Evolutionary conservation across 805 yeast genomes (phyloP), one percentile per base, ranked within the genome.

Genomic region (Jamesozyma hellenica): DNA sequence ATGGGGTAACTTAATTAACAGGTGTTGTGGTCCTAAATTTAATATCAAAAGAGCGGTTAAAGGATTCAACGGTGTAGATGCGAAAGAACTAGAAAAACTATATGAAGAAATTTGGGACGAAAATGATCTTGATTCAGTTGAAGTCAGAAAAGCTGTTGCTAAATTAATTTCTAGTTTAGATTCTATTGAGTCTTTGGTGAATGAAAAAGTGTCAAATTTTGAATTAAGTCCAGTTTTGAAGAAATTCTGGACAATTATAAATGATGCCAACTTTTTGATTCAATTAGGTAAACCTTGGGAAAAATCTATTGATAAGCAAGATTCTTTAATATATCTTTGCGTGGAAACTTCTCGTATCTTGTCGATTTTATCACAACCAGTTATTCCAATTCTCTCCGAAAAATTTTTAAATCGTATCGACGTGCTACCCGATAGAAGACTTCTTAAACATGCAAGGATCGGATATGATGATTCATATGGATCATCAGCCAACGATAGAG

Each of bases 211-310:
- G 51, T 37, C 40, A 1, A 47, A 54, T 0, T 77, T 74, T 53
- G 76, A 76, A 37, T 73, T 73, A 39, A 72, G 75, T 45, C 67
- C 64, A 35, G 81, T 83, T 0, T 58, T 80, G 13, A 68, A 68
- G 35, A 63, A 65, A 13, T 64, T 86, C 57, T 79, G 92, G 86
- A 51, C 60, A 5, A 60, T 75, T 3, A 56, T 79, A 14, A 74
- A 74, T 36, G 59, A 66, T 13, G 79, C 83, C 1, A 90, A 90
- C 52, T 65, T 65, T 15, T 71, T 81, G 26, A 69, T 87, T 46
- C 94, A 85, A 52, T 64, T 59, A 1, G 62, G 76, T 5, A 79
- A 77, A 50, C 96, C 96, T 0, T 90, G 97, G 97, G 58, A 63
- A 8, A 64, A 62, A 34, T 50, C 51, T 1, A 44, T 50, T 3